A percentile compares a stretch with the other conserved stretches of the same genome.
Conservation (phyloP, 1,139 yeast species). For the Candida anutae region DNA sequence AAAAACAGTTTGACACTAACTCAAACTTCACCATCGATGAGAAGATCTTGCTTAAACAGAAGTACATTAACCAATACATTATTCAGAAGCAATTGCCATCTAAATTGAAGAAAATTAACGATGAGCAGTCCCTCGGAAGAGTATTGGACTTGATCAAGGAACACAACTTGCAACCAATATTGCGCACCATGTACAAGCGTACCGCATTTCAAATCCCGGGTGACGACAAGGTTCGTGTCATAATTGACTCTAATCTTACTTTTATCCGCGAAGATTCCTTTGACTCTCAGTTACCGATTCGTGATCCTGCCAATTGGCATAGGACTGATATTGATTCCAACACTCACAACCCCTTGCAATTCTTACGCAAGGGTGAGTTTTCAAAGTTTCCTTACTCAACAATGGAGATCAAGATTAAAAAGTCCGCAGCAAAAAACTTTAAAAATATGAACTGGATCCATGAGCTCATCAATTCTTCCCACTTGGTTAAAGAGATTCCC, state of each 20-base stretch:
- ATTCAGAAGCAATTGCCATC: constrained; percentile 14
- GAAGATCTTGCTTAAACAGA: constrained; percentile 67
- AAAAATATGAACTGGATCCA: constrained; percentile 68
- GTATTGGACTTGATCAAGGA: constrained; percentile 59
- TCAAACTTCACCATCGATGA: constrained; percentile 49
- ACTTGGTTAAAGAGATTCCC: constrained; percentile 84
- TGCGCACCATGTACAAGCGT: constrained; percentile 82
- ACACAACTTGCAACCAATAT: constrained; percentile 69
- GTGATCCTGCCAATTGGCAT: constrained; percentile 89
- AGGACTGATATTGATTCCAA: constrained; percentile 82
- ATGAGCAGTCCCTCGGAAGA: constrained; percentile 47
- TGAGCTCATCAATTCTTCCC: constrained; percentile 68
- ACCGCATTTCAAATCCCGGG: constrained; percentile 98
- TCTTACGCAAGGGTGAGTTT: constrained; percentile 80
- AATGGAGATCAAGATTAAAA: constrained; percentile 77
- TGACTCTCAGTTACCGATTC: constrained; percentile 76
- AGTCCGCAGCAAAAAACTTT: constrained; percentile 33
- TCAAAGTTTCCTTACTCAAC: constrained; percentile 84
- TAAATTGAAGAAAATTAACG: constrained; percentile 11
- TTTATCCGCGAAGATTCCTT: constrained; percentile 89
- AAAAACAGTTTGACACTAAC: constrained; percentile 58
- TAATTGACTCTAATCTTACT: constrained; percentile 80
- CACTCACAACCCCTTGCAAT: constrained; percentile 58
- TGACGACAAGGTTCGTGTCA: constrained; percentile 82
- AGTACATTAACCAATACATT: constrained; percentile 61